phyloP scores from a whole-genome alignment of 345 rosid genomes.

The Arabis alpina region DNA sequence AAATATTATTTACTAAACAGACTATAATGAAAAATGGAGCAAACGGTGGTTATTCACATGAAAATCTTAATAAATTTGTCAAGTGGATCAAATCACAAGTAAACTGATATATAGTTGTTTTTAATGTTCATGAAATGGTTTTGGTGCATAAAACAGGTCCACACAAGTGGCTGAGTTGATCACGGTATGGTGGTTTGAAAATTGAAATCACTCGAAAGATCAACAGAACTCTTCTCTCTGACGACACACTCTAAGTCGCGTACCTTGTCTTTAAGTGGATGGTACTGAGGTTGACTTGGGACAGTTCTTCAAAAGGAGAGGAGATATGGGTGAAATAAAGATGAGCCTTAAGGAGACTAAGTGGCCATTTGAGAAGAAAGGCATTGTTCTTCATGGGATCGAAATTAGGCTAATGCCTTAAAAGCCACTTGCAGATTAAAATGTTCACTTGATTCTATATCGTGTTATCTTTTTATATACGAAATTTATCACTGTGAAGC shows the following conservation, averaged over 20 bases:
- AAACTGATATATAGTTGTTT: too few species aligned
- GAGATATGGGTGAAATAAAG: conserved; percentile 35
- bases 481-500: background rate
- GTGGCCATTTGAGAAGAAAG: conserved; percentile 16
- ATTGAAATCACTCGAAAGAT: conserved; percentile 53
- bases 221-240: conserved; percentile 38
- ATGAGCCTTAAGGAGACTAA: conserved; percentile 36
- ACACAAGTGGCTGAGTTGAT: conserved; percentile 49
- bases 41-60: too few species aligned
- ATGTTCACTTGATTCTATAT: background rate
- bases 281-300: conserved; percentile 54
- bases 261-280: conserved; percentile 52
- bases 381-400: conserved; percentile 47
- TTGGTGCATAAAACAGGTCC: conserved; percentile 45
- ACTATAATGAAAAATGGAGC: too few species aligned
- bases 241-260: conserved; percentile 56
- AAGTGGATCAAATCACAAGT: too few species aligned
- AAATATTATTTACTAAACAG: too few species aligned
- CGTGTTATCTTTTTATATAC: conserved; percentile 1
- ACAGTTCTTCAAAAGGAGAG: conserved; percentile 42
- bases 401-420: conserved; percentile 48
- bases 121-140: background rate
- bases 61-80: too few species aligned
- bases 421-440: background rate
- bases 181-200: conserved; percentile 45